Evolutionary conservation across 176 grass and related monocot species (phyloP).

Genomic region (Olyra latifolia): DNA sequence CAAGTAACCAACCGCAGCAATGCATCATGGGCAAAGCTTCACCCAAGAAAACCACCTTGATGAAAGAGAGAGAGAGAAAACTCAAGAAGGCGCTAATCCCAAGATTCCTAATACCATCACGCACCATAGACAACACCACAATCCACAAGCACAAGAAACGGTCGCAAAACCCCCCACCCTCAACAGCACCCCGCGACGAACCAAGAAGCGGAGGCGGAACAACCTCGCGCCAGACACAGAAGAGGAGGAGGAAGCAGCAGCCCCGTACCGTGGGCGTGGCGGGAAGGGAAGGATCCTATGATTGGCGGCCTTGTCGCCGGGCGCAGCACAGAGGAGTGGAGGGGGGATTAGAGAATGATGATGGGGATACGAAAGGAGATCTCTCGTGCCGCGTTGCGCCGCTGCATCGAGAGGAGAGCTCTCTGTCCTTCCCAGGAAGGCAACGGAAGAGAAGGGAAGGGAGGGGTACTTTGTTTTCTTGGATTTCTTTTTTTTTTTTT

Average conservation of each 20-base stretch:
- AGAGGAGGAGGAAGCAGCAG: neutral
- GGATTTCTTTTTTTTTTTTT: neutral
- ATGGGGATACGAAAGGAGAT: neutral
- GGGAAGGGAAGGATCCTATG: neutral
- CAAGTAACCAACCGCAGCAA: neutral
- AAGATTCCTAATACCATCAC: neutral
- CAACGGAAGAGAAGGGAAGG: neutral
- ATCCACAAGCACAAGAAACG: neutral
- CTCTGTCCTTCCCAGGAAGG: neutral
- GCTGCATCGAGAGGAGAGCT: neutral
- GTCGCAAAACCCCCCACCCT: neutral
- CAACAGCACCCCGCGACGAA: neutral
- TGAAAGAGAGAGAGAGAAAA: too few relatives aligned
- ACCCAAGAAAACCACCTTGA: neutral
- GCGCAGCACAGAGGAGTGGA: neutral
- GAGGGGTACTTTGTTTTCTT: neutral
- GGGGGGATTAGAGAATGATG: neutral
- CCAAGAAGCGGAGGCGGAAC: neutral
- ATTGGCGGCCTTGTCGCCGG: neutral
- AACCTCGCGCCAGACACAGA: neutral
- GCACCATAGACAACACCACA: neutral
- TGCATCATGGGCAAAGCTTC: too few relatives aligned
- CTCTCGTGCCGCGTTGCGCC: neutral
- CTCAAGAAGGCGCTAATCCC: neutral
- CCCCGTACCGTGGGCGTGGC: constrained; percentile 1